phyloP scores from a whole-genome alignment of 345 rosid genomes.

The Acer yangbiense region DNA sequence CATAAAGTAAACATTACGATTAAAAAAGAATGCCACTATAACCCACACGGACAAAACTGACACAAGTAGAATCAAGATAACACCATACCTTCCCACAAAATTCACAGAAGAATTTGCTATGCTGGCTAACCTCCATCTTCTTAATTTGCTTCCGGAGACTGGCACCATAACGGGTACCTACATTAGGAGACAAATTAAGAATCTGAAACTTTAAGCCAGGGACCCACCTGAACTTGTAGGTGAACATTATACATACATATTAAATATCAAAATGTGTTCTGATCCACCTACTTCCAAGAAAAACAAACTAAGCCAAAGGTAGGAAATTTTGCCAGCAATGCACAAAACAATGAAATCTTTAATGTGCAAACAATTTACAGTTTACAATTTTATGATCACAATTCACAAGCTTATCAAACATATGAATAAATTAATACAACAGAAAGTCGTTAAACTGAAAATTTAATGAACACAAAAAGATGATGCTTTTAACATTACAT shows the following conservation, averaged over 20 bases:
- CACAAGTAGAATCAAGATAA: background rate
- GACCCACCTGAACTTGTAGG: background rate
- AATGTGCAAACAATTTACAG: background rate
- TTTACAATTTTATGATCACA: background rate
- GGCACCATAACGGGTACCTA: conserved; percentile 87
- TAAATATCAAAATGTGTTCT: background rate
- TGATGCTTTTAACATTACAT: too few species aligned
- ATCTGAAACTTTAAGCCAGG: background rate
- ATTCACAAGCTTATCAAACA: background rate
- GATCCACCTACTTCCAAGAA: background rate
- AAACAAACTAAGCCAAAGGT: background rate
- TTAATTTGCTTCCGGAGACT: conserved; percentile 89
- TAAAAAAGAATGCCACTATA: background rate
- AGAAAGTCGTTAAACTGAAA: background rate
- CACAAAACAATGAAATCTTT: background rate
- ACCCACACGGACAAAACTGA: conserved; percentile 2
- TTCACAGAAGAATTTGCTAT: conserved; percentile 84
- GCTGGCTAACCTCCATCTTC: conserved; percentile 91
- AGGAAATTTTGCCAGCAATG: background rate
- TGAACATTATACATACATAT: background rate
- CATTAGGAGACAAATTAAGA: conserved; percentile 2
- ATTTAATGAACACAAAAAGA: background rate
- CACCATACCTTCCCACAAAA: conserved; percentile 77
- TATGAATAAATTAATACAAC: background rate
- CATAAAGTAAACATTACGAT: background rate